Percentiles rank a stretch among this genome's conserved stretches.
These are phyloP conservation scores for Plantago elongata DNA, from an alignment of 257 asterid genomes.

Conservation along the genomic window DNA sequence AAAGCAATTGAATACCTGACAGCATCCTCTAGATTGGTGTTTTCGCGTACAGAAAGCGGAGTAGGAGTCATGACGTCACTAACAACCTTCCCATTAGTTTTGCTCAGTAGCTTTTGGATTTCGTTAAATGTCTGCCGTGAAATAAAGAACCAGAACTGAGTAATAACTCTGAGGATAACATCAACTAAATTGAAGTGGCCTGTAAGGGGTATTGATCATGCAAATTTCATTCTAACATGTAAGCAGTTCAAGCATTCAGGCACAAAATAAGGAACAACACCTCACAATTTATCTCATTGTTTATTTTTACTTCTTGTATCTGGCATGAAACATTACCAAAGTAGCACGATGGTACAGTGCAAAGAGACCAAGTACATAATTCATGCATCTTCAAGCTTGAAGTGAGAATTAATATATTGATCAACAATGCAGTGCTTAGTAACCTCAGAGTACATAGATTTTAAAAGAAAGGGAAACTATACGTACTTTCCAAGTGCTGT, in stretches of 20 bases:
- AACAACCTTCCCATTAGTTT: constrained; percentile 59
- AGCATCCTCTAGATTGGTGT: constrained; percentile 70
- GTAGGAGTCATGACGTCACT: constrained; percentile 65
- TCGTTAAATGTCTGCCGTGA: constrained; percentile 61
- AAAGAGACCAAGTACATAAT: background rate
- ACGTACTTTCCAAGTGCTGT: constrained; percentile 80
- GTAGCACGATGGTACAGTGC: constrained; percentile 4
- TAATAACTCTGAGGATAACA: constrained; percentile 4
- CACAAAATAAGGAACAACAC: background rate
- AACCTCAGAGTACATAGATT: constrained; percentile 7
- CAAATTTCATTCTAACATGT: background rate
- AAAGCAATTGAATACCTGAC: constrained; percentile 41
- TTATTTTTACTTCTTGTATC: background rate
- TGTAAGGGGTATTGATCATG: background rate
- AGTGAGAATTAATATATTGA: constrained; percentile 11
- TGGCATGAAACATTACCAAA: too few species aligned
- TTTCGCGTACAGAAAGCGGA: constrained; percentile 55
- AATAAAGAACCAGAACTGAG: constrained; percentile 17
- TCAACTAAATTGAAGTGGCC: constrained; percentile 11
- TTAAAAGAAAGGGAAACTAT: constrained; percentile 18
- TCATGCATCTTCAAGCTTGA: constrained; percentile 18
- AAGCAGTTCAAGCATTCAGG: constrained; percentile 1
- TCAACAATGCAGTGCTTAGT: background rate
- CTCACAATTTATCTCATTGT: background rate
- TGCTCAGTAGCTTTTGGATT: constrained; percentile 57